Evolutionary conservation across 2,329 filamentous ascomycete species (phyloP), one percentile per base, ranked within the genome.

Genomic region (Albifimbria verrucaria): DNA sequence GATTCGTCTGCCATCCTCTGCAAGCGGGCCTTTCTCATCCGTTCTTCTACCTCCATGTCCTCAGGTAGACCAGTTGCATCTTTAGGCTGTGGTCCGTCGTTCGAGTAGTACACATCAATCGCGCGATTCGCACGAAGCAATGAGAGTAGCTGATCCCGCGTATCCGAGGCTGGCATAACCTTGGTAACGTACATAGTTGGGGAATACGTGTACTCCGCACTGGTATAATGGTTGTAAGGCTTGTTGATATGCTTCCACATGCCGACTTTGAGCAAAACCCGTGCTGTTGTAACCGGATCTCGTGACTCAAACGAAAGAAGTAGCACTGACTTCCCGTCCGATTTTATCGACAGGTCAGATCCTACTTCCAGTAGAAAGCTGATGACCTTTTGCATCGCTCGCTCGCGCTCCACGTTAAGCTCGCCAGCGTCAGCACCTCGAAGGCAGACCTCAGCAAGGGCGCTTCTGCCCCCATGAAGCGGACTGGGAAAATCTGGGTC

Each of bases 191-290:
- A 88, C 71, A 83, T 85, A 3, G 85, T 82, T 0, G 85, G 80
- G 0, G 85, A 88, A 66, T 86, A 88, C 1, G 78, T 82, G 58
- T 77, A 76, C 5, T 71, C 74, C 22, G 77, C 77, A 42, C 79
- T 72, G 1, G 68, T 78, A 66, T 77, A 83, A 55, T 77, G 70
- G 58, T 85, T 83, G 60, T 77, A 82, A 0, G 79, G 71, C 55
- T 82, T 78, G 68, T 88, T 88, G 60, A 88, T 70, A 26, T 80
- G 71, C 62, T 84, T 83, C 83, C 85, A 88, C 69, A 87, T 77
- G 43, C 80, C 83, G 1, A 80, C 81, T 59, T 85, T 84, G 7
- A 89, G 72, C 1, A 88, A 75, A 0, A 80, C 76, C 42, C 78
- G 77, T 0, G 81, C 81, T 6, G 82, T 81, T 1, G 75, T 69